These are phyloP conservation scores for Abelmoschus esculentus DNA, from an alignment of 345 rosid genomes.

Conservation along the genomic window DNA sequence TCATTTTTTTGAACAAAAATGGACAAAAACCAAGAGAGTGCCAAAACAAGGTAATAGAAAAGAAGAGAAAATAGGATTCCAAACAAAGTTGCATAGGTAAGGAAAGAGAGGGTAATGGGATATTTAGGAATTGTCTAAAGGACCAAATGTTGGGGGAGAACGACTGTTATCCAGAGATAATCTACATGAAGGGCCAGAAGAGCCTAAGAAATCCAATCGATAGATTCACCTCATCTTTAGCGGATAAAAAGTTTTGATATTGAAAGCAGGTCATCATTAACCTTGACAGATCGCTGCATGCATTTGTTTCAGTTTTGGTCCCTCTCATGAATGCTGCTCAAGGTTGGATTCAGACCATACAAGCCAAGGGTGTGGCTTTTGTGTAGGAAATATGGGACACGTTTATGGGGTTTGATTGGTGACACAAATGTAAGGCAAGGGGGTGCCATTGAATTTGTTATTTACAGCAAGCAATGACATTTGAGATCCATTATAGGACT, in stretches of 20 bases:
- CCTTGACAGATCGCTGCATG: conserved; percentile 3
- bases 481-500: not conserved
- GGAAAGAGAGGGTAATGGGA: no score
- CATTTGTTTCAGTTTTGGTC: not conserved
- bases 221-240: conserved; percentile 60
- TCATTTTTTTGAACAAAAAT: conserved; percentile 15
- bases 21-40: conserved; percentile 23
- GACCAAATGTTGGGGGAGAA: conserved; percentile 4
- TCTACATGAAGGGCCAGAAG: conserved; percentile 75
- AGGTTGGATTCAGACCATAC: not conserved
- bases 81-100: conserved; percentile 24
- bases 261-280: not conserved
- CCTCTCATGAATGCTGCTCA: not conserved
- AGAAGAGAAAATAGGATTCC: not conserved
- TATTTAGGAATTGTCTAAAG: not conserved
- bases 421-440: not conserved
- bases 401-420: not conserved
- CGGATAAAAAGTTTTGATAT: conserved; percentile 25
- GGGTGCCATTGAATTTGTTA: no score
- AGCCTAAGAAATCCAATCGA: conserved; percentile 59
- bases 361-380: not conserved
- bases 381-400: conserved; percentile 1
- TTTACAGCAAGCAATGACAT: not conserved
- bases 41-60: not conserved
- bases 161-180: conserved; percentile 43